Conservation (phyloP, 768 basidiomycete species). For the Suillus americanus region DNA sequence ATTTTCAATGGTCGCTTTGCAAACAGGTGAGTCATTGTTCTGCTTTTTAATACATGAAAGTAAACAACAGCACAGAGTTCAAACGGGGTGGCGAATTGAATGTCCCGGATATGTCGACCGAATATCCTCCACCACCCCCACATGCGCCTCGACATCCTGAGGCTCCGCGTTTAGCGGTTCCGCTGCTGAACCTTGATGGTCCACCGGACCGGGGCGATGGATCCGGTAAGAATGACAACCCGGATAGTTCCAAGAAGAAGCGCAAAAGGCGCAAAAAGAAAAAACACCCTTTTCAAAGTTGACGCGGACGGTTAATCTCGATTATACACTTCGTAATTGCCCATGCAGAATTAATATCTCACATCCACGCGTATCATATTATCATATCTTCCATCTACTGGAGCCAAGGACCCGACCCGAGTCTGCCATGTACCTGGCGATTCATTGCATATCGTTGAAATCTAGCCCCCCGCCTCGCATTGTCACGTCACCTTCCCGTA, state of each 20-base stretch:
- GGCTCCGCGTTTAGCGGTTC: constrained; percentile 30
- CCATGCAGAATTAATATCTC: constrained; percentile 1
- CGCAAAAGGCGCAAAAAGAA: constrained; percentile 54
- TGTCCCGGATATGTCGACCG: background rate
- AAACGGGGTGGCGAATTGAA: constrained; percentile 3
- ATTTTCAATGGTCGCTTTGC: background rate
- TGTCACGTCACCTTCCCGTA: background rate
- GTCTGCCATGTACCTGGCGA: background rate
- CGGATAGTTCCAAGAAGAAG: constrained; percentile 48
- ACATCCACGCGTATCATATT: background rate
- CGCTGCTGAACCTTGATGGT: constrained; percentile 57
- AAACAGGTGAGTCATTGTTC: background rate
- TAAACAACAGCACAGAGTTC: background rate
- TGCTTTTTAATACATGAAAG: background rate
- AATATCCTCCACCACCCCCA: background rate
- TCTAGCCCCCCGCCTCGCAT: background rate
- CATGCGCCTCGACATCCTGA: constrained; percentile 16
- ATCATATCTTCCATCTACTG: background rate
- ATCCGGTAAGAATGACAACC: constrained; percentile 15
- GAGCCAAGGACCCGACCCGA: background rate
- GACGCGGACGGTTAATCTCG: background rate
- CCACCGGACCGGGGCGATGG: constrained; percentile 34
- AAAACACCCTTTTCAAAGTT: constrained; percentile 30
- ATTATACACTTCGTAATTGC: background rate
- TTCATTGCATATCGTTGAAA: background rate